Percentiles rank a stretch among this genome's conserved stretches.
phyloP scores from a whole-genome alignment of 2,329 filamentous ascomycete genomes.

The Dissoconium aciculare region DNA sequence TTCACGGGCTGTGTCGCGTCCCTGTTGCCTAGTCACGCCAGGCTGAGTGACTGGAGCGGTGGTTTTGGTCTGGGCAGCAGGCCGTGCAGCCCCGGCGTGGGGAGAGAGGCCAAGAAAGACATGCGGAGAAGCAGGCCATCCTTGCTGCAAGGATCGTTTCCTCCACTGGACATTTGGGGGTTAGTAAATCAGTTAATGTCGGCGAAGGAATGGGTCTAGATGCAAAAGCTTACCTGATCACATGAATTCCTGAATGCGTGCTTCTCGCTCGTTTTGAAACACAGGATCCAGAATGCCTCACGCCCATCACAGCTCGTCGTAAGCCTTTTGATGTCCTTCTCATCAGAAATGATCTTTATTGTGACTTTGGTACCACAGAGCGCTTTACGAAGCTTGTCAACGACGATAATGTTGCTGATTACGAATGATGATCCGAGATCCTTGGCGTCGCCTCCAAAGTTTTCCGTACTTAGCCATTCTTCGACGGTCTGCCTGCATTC shows the following conservation, averaged over 20 bases:
- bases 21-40: not conserved
- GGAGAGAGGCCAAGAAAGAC: not conserved
- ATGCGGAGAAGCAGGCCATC: not conserved
- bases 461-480: not conserved
- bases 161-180: not conserved
- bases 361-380: conserved; percentile 1
- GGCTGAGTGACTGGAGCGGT: not conserved
- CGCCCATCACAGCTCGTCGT: not conserved
- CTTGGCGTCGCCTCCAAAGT: not conserved
- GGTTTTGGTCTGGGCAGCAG: conserved; percentile 1
- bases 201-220: too few relatives aligned
- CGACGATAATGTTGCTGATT: not conserved
- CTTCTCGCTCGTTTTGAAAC: conserved; percentile 1
- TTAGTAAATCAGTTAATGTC: too few relatives aligned
- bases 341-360: not conserved
- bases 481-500: conserved; percentile 1
- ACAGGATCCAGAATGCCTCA: not conserved
- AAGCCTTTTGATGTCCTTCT: not conserved
- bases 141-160: not conserved
- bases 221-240: not conserved
- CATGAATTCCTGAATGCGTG: not conserved
- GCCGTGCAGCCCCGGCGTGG: not conserved
- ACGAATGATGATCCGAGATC: not conserved
- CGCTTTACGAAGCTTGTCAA: not conserved
- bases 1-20: not conserved